phyloP scores from a whole-genome alignment of 805 yeast genomes.

The Diddensiella transvaalensis region DNA sequence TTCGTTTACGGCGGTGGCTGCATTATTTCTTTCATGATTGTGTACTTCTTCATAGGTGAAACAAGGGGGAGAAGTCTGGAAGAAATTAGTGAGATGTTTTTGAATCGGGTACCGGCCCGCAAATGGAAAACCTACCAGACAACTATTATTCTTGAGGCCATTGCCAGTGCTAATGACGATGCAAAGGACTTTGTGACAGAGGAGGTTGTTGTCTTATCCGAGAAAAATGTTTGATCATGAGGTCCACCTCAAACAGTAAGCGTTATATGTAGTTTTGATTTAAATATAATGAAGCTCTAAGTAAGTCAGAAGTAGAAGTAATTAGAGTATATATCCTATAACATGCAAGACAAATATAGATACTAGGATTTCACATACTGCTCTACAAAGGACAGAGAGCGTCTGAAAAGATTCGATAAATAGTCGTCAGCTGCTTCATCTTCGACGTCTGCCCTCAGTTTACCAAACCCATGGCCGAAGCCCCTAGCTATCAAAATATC shows the following conservation, averaged over 20 bases:
- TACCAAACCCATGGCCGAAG: conserved; percentile 8
- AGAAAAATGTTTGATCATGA: neutral
- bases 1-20: conserved; percentile 14
- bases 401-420: neutral
- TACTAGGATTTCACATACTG: neutral
- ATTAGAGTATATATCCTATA: too few relatives aligned
- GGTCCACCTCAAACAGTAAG: too few relatives aligned
- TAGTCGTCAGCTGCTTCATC: neutral
- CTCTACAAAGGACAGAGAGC: neutral
- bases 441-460: neutral
- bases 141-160: neutral
- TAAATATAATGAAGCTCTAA: too few relatives aligned
- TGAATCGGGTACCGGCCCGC: conserved; percentile 5
- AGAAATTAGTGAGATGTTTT: conserved; percentile 15
- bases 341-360: too few relatives aligned
- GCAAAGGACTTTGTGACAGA: neutral
- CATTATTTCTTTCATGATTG: conserved; percentile 4
- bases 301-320: too few relatives aligned
- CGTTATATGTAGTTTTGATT: too few relatives aligned
- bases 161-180: conserved; percentile 4
- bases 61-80: conserved; percentile 16
- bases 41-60: conserved; percentile 17
- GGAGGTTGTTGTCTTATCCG: neutral
- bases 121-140: conserved; percentile 7
- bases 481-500: neutral